Percentiles rank a stretch among this genome's conserved stretches.
Conservation (phyloP, 2,329 filamentous ascomycete species). For the Stagonosporopsis vannaccii region DNA sequence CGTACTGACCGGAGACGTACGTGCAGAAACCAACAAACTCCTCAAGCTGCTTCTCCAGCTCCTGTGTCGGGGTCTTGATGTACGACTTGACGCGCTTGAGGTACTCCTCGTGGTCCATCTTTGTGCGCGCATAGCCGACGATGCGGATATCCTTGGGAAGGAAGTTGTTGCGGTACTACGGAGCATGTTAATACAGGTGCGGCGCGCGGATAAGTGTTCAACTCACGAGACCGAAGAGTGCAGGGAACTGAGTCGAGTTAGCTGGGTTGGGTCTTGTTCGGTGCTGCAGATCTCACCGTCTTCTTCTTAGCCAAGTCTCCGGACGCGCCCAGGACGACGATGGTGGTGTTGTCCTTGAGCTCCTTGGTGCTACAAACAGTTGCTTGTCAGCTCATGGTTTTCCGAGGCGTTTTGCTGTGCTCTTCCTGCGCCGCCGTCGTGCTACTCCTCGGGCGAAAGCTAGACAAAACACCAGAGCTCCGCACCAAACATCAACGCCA, state of each 20-base stretch:
- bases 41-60: conserved; percentile 92
- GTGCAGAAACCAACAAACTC: conserved; percentile 88
- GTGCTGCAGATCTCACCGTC: conserved; percentile 69
- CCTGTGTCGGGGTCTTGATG: conserved; percentile 98
- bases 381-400: conserved; percentile 37
- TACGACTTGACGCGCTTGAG: conserved; percentile 93
- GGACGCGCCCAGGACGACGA: conserved; percentile 95
- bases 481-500: conserved; percentile 7
- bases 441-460: conserved; percentile 20
- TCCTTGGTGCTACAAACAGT: conserved; percentile 75
- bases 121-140: conserved; percentile 97
- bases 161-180: conserved; percentile 96
- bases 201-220: conserved; percentile 17
- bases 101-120: conserved; percentile 98
- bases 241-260: conserved; percentile 76
- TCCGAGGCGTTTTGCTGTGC: not conserved
- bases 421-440: conserved; percentile 22
- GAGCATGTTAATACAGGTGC: conserved; percentile 30
- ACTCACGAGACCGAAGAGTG: conserved; percentile 95
- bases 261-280: conserved; percentile 19
- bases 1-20: conserved; percentile 97
- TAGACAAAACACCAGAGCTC: not conserved
- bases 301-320: conserved; percentile 99
- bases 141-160: conserved; percentile 95
- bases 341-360: conserved; percentile 97